Evolutionary conservation across 768 basidiomycete species (phyloP), one percentile per base, ranked within the genome.

Genomic region (Termitomyces heimii): DNA sequence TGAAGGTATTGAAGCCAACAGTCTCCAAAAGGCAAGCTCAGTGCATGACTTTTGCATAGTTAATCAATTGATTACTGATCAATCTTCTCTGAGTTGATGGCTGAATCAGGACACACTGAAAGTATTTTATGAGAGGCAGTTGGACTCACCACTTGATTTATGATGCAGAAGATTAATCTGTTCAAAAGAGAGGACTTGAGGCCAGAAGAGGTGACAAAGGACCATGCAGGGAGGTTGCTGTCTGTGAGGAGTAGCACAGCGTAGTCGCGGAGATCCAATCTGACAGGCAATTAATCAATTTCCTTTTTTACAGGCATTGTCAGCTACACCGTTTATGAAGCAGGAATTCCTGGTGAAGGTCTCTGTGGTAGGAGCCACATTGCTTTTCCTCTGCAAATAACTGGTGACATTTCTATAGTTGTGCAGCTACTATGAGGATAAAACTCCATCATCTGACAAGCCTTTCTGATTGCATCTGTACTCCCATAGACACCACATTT

Each of bases 271-370:
- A n/a, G n/a, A n/a, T n/a, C n/a, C n/a, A n/a, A n/a, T n/a, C n/a
- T n/a, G n/a, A n/a, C n/a, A n/a, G n/a, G n/a, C n/a, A n/a, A n/a
- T n/a, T n/a, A n/a, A n/a, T n/a, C n/a, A n/a, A n/a, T n/a, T n/a
- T n/a, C n/a, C n/a, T n/a, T n/a, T n/a, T 40, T 3, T 53, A 35
- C 65, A 91, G 88, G 61, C 92, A 35, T 78, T 92, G 52, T 92
- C 91, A 6, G 88, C 89, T 47, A 92, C 90, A 0, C 92, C 92
- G 18, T 77, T 92, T 42, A 86, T 94, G 61, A 87, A 83, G 73
- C 83, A 84, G 42, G 87, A 84, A 66, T 67, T 93, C 59, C 74
- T 94, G 42, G 70, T 81, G 60, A 89, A 92, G 64, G 71, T 89
- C 37, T 92, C 92, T 4, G 65, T 90, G 52, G 92, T 93, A 67